Base-by-base conservation (phyloP, 345 rosid genomes). In the Hevea brasiliensis region DNA sequence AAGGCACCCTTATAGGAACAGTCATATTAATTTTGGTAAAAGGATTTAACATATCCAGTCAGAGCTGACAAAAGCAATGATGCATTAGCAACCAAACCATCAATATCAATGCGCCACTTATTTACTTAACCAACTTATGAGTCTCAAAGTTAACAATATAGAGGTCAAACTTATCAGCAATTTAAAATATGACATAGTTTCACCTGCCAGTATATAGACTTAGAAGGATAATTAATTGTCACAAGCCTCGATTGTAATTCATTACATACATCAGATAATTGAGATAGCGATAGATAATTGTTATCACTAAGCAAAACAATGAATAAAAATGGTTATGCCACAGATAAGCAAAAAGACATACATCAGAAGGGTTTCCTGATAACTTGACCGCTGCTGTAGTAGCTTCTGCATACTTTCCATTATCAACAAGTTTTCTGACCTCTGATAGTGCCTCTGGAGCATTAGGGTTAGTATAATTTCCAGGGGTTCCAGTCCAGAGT, bases 401-500 rank as follows among this genome's bases (percentile, higher is more conserved):
- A 81, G 98, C 98, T 83, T 88, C 89, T 40, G 81, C 72, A 79
- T 81, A 94, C 37, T 87, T 70, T 40, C 84, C 90, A 45, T 75
- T 74, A 62, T 85, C 89, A 40, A 94, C 94, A 41, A 94, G 94
- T 62, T 71, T 79, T 82, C 98, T 87, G 59, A 94, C 96, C 76
- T 74, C 74, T 17, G 85, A 74, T n/a, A 88, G 81, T 63, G 90
- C 96, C 76, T 74, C 84, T 2, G 86, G 91, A 6, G 87, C 97
- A 61, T 81, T 77, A 2, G 89, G 89, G 70, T 92, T 77, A 8
- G 91, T 84, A 53, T 90, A 92, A 65, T 86, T 75, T n/a, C 87
- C 87, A 3, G 97, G 95, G 51, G 65, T 83, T 60, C 98, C 97
- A 8, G 97, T 92, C 97, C 97, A 92, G 11, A 92, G 85, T 5